These are phyloP conservation scores for Acarospora socialis DNA, from an alignment of 2,329 filamentous ascomycete species.

Conservation along the genomic window DNA sequence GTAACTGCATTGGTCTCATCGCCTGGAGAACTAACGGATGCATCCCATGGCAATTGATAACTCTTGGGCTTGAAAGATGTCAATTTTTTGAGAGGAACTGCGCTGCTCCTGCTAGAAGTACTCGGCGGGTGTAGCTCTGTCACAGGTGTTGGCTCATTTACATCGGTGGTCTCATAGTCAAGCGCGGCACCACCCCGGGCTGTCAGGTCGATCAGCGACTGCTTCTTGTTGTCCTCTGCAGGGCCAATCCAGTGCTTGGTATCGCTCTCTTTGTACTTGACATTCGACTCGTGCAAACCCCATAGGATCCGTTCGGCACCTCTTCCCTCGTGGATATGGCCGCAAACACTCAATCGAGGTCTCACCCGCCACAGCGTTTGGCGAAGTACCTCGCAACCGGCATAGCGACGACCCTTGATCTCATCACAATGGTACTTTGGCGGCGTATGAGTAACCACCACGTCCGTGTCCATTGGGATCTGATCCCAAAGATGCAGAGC, in stretches of 20 bases:
- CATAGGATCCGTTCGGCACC: conserved; percentile 40
- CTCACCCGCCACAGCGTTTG: conserved; percentile 31
- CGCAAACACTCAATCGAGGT: conserved; percentile 40
- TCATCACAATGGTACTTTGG: conserved; percentile 36
- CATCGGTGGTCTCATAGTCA: conserved; percentile 15
- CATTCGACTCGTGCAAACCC: conserved; percentile 19
- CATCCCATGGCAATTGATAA: too few relatives aligned
- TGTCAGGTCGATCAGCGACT: conserved; percentile 40
- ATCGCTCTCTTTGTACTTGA: conserved; percentile 20
- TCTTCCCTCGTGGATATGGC: conserved; percentile 44
- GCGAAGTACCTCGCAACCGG: conserved; percentile 36
- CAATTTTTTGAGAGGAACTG: too few relatives aligned
- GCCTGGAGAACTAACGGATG: too few relatives aligned
- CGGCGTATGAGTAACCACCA: conserved; percentile 44
- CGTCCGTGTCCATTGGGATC: conserved; percentile 37
- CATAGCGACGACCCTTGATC: conserved; percentile 16
- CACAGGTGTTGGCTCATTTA: not conserved
- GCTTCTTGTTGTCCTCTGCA: conserved; percentile 36
- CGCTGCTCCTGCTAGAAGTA: too few relatives aligned
- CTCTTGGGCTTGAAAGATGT: too few relatives aligned
- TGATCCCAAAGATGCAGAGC: conserved; percentile 33
- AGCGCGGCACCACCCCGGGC: conserved; percentile 24
- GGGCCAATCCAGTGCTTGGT: conserved; percentile 31
- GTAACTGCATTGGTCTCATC: too few relatives aligned
- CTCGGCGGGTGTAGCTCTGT: not conserved